Evolutionary conservation across 2,329 filamentous ascomycete genomes (phyloP).

Genomic region (Xylaria sp.): DNA sequence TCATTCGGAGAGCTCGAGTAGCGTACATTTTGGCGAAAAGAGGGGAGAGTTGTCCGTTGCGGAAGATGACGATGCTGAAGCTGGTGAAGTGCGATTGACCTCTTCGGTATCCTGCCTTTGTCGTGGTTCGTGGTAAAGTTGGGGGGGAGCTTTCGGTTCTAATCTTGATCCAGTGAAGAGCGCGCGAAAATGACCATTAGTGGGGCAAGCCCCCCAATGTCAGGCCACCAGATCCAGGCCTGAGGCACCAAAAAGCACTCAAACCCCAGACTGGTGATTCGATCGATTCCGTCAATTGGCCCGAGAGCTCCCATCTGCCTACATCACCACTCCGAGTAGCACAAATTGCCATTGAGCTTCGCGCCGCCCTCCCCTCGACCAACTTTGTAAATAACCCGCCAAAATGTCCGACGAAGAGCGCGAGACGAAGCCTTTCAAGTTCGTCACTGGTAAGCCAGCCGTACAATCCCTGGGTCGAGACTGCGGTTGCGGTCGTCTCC

Average conservation of each 20-base stretch:
- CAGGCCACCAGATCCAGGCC: slow-evolving; percentile 24
- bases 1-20: slow-evolving; percentile 67
- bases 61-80: slow-evolving; percentile 1
- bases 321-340: slow-evolving; percentile 28
- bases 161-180: slow-evolving; percentile 22
- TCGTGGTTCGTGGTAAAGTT: slow-evolving; percentile 10
- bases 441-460: slow-evolving; percentile 84
- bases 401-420: slow-evolving; percentile 91
- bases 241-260: slow-evolving; percentile 20
- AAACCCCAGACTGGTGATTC: slow-evolving; percentile 12
- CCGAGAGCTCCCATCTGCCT: slow-evolving; percentile 16
- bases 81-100: slow-evolving; percentile 11
- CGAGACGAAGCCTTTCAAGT: slow-evolving; percentile 99
- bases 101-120: slow-evolving; percentile 2
- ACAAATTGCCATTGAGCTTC: slow-evolving; percentile 39
- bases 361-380: slow-evolving; percentile 33
- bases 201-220: slow-evolving; percentile 11
- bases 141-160: slow-evolving; percentile 18
- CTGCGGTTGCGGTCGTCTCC: slow-evolving; percentile 17
- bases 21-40: slow-evolving; percentile 60
- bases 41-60: slow-evolving; percentile 30
- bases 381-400: slow-evolving; percentile 46
- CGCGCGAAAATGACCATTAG: slow-evolving; percentile 22
- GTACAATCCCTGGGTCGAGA: slow-evolving; percentile 35
- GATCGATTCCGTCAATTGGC: slow-evolving; percentile 13